A percentile compares a stretch with the other conserved stretches of the same genome.
phyloP scores from a whole-genome alignment of 176 grass and related monocot genomes.

The Oryza meridionalis region DNA sequence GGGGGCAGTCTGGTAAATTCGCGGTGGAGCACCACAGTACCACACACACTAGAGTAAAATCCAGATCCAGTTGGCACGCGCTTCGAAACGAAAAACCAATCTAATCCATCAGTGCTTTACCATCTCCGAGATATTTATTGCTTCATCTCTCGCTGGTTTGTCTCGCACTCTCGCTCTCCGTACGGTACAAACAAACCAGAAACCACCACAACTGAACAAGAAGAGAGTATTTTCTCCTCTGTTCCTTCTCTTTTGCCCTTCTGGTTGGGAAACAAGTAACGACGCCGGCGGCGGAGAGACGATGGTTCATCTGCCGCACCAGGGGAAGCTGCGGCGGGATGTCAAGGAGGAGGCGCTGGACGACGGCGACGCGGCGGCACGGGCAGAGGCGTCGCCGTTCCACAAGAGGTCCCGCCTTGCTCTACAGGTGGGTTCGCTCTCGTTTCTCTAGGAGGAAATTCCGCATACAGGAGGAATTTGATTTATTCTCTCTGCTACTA shows the following conservation, averaged over 20 bases:
- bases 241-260: background rate
- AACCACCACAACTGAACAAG: background rate
- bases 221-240: no score
- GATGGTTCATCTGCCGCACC: conserved; percentile 68
- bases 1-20: background rate
- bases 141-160: background rate
- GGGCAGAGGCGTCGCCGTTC: conserved; percentile 31
- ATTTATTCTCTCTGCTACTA: no score
- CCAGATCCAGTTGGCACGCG: conserved; percentile 35
- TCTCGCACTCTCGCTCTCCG: background rate
- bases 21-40: background rate
- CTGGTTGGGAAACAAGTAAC: no score
- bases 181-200: background rate
- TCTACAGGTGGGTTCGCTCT: conserved; percentile 1
- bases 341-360: conserved; percentile 46
- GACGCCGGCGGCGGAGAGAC: background rate
- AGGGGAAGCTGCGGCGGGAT: conserved; percentile 54
- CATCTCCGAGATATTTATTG: conserved; percentile 33
- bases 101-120: conserved; percentile 12
- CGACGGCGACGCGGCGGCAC: background rate
- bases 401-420: conserved; percentile 55
- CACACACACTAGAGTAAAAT: background rate
- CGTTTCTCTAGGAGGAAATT: no score
- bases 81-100: background rate
- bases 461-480: no score